A percentile compares a stretch with the other conserved stretches of the same genome.
These are phyloP conservation scores for Tricholoma sp. DNA, from an alignment of 768 basidiomycete genomes.

Conservation along the genomic window DNA sequence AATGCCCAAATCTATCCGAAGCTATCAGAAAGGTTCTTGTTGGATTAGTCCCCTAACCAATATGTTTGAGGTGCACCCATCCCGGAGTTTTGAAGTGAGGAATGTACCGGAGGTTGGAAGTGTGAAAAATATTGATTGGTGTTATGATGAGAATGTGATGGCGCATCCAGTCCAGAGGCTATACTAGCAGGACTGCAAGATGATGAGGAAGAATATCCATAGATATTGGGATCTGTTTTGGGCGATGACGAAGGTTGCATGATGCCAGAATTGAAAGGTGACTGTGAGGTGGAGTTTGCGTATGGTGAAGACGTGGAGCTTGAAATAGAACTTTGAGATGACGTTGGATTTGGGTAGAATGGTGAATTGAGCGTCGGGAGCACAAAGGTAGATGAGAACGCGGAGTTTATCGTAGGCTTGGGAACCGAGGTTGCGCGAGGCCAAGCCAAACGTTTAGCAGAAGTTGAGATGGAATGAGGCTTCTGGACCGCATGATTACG, in stretches of 20 bases:
- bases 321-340: conserved; percentile 26
- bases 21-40: neutral
- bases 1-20: neutral
- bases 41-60: neutral
- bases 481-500: neutral
- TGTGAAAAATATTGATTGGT: conserved; percentile 6
- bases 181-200: neutral
- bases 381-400: conserved; percentile 20
- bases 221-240: conserved; percentile 2
- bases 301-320: conserved; percentile 25
- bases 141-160: conserved; percentile 9
- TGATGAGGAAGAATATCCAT: conserved; percentile 8
- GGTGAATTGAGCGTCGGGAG: conserved; percentile 56
- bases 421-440: conserved; percentile 6
- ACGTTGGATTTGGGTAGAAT: conserved; percentile 43
- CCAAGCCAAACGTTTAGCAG: conserved; percentile 6
- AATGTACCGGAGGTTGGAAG: conserved; percentile 4
- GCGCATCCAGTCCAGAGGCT: neutral
- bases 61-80: neutral
- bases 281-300: conserved; percentile 16
- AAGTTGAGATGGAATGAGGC: neutral
- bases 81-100: neutral
- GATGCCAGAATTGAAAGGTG: conserved; percentile 22
- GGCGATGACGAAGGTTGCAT: conserved; percentile 16
- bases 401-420: conserved; percentile 16